Conservation (phyloP, 2,329 filamentous ascomycete species). For the Chrysoporthe deuterocubensis region DNA sequence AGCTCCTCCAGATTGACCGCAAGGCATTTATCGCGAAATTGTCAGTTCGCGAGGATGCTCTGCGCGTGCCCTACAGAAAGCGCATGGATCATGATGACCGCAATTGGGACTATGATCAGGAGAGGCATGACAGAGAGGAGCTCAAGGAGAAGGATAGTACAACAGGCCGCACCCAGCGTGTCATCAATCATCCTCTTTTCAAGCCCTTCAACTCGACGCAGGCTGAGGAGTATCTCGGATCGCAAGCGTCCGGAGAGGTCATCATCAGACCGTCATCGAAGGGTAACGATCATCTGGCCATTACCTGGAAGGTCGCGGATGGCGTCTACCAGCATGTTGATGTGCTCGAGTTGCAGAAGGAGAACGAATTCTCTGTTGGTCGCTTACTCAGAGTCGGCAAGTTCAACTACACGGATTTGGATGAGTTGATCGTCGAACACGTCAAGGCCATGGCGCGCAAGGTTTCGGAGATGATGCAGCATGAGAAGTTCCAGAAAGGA, state of each 20-base stretch:
- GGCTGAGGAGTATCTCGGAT: constrained; percentile 90
- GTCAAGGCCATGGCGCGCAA: constrained; percentile 98
- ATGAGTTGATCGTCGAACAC: constrained; percentile 95
- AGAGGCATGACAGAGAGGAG: constrained; percentile 80
- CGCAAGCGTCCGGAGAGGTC: constrained; percentile 83
- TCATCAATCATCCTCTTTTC: constrained; percentile 98
- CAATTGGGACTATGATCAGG: constrained; percentile 86
- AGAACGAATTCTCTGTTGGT: constrained; percentile 94
- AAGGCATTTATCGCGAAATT: constrained; percentile 84
- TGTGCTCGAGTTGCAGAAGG: constrained; percentile 94
- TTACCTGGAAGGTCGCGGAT: constrained; percentile 98
- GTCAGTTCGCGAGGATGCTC: constrained; percentile 79
- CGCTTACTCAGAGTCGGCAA: constrained; percentile 84
- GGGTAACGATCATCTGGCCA: constrained; percentile 89
- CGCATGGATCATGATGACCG: constrained; percentile 73
- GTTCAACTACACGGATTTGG: constrained; percentile 92
- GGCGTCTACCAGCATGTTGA: constrained; percentile 98
- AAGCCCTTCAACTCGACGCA: constrained; percentile 89
- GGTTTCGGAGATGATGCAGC: constrained; percentile 91
- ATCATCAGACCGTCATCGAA: constrained; percentile 96
- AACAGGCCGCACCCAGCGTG: constrained; percentile 84
- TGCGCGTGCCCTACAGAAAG: constrained; percentile 73
- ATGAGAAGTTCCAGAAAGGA: constrained; percentile 90
- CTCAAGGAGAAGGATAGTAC: constrained; percentile 84
- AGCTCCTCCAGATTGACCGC: constrained; percentile 85